Evolutionary conservation across 2,329 filamentous ascomycete genomes (phyloP), one percentile per base, ranked within the genome.

Genomic region (Apiospora aurea): DNA sequence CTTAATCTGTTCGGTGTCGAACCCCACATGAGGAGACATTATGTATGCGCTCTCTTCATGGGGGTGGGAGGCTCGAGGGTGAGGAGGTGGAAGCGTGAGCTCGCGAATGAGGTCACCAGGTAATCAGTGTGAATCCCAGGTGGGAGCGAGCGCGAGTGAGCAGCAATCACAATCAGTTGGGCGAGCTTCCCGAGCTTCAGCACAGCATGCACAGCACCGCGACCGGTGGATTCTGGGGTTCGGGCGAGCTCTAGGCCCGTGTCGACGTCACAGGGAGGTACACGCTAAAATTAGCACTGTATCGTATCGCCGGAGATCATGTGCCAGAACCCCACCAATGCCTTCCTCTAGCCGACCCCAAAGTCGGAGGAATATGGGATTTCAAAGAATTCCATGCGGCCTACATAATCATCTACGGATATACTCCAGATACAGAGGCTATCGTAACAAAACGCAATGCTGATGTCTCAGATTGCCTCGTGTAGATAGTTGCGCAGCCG

Each of bases 1-100:
- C 79, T 89, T 91, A 81, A 96, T 90, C 79, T 94, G 90, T 77
- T 93, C 90, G 73, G 92, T 90, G 82, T 91, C 92, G 81, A 96
- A 94, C 80, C 88, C 89, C 80, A 85, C 85, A 83, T 89, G 89
- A 84, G 91, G 91, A 85, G 90, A 90, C 92, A 94, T 94, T 78
- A 76, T 84, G 83, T 78, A 76, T 84, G 83, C 85, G 84, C 86
- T 86, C 57, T 64, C 86, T 84, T 84, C 85, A 87, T 86, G 81
- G 75, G 81, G 79, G 78, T 76, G 67, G 67, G 26, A 41, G 34
- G 67, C 34, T 71, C 68, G 69, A 71, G 70, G 73, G 67, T 69
- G 61, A 69, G 47, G 47, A 21, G 71, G 44, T 21, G 29, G 53
- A 53, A 51, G 47, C 44, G 47, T 10, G 47, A 67, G 49, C 57